Evolutionary conservation across 805 yeast species (phyloP).

Genomic region (Kluyveromyces wickerhamii): DNA sequence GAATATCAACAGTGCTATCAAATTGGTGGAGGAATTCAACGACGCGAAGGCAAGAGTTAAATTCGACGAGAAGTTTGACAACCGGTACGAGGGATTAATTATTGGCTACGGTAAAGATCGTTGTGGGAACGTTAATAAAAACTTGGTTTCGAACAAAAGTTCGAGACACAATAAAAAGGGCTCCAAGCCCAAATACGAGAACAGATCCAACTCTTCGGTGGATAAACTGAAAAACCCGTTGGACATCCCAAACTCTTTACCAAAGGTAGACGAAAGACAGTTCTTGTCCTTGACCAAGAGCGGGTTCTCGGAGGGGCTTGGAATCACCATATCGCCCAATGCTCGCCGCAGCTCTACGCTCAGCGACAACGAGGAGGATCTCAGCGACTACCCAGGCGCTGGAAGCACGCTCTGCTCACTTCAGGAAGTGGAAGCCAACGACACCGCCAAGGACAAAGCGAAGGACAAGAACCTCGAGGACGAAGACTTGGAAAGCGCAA

Average conservation of each 20-base stretch:
- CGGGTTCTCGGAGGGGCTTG: not conserved
- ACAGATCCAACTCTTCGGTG: not conserved
- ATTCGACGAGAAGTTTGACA: conserved; percentile 34
- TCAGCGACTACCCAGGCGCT: too few species aligned
- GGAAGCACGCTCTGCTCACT: too few species aligned
- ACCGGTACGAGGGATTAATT: conserved; percentile 45
- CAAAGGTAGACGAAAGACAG: not conserved
- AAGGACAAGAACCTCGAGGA: not conserved
- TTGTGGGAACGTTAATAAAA: conserved; percentile 51
- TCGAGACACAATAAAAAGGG: conserved; percentile 35
- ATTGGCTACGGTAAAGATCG: conserved; percentile 72
- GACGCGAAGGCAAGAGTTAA: conserved; percentile 26
- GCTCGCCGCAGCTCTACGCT: not conserved
- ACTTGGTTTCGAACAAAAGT: conserved; percentile 42
- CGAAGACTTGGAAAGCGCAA: not conserved
- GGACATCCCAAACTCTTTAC: not conserved
- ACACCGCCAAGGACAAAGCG: not conserved
- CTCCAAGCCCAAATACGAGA: not conserved
- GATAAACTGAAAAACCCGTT: not conserved
- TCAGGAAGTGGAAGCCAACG: too few species aligned
- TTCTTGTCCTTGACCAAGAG: not conserved
- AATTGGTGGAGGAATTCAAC: conserved; percentile 52
- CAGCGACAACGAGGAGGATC: conserved; percentile 1
- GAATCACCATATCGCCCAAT: not conserved
- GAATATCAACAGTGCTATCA: conserved; percentile 55